phyloP scores from a whole-genome alignment of 2,329 filamentous ascomycete genomes.

The Neopestalotiopsis clavispora region DNA sequence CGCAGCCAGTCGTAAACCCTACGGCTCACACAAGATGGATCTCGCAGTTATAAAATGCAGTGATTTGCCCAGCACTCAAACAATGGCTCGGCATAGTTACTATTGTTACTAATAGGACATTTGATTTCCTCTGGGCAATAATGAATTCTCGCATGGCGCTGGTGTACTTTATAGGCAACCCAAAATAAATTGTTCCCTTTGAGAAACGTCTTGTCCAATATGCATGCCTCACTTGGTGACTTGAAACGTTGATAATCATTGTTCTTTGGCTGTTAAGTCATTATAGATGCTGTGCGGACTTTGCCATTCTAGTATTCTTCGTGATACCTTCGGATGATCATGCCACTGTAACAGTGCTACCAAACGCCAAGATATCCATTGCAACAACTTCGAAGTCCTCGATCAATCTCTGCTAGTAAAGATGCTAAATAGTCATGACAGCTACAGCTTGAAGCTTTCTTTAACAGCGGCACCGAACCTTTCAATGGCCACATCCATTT shows the following conservation, averaged over 20 bases:
- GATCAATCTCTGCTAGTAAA: not conserved
- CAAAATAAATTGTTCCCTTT: conserved; percentile 5
- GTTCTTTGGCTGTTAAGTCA: too few species aligned
- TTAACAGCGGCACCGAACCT: conserved; percentile 78
- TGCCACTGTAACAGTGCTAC: too few species aligned
- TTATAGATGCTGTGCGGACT: too few species aligned
- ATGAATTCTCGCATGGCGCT: conserved; percentile 18
- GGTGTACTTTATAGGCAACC: conserved; percentile 18
- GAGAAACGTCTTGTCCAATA: not conserved
- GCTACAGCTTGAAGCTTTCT: conserved; percentile 51
- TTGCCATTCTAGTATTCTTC: too few species aligned
- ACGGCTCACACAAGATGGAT: not conserved
- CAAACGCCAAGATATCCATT: too few species aligned
- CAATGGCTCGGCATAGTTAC: conserved; percentile 2
- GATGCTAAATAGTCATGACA: not conserved
- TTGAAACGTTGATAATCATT: too few species aligned
- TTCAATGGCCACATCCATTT: conserved; percentile 74
- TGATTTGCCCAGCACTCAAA: not conserved
- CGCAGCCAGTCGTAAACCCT: conserved; percentile 57
- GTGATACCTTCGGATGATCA: too few species aligned
- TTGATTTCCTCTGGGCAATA: conserved; percentile 16
- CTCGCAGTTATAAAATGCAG: conserved; percentile 3
- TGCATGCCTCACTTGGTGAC: too few species aligned
- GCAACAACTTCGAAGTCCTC: not conserved
- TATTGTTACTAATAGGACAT: conserved; percentile 15